Percentiles rank a stretch among this genome's conserved stretches.
Evolutionary conservation across 2,329 filamentous ascomycete species (phyloP).

Genomic region (Cadophora sp.): DNA sequence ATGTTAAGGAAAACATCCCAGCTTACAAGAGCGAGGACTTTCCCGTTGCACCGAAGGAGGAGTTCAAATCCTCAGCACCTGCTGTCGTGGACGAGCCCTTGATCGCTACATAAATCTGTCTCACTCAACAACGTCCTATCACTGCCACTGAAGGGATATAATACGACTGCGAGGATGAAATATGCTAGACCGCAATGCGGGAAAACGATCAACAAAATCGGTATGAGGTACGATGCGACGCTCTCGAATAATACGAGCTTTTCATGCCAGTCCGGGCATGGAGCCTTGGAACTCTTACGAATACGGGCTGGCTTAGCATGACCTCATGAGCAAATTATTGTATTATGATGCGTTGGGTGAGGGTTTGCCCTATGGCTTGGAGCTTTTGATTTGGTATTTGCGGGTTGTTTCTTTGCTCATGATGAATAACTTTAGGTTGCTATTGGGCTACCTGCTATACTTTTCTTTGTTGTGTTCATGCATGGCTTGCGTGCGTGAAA

Average conservation of each 20-base stretch:
- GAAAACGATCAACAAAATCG: slow-evolving; percentile 27
- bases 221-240: slow-evolving; percentile 33
- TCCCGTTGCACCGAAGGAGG: slow-evolving; percentile 42
- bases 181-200: slow-evolving; percentile 15
- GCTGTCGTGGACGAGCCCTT: slow-evolving; percentile 37
- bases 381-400: slow-evolving; percentile 24
- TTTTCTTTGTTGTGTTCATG: slow-evolving; percentile 18
- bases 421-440: slow-evolving; percentile 18
- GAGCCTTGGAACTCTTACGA: slow-evolving; percentile 21
- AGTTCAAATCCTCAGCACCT: slow-evolving; percentile 39
- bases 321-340: slow-evolving; percentile 34
- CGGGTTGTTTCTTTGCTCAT: slow-evolving; percentile 16
- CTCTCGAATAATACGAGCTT: slow-evolving; percentile 12
- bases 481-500: slow-evolving; percentile 35
- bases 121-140: not conserved
- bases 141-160: slow-evolving; percentile 15
- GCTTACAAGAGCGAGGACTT: slow-evolving; percentile 42
- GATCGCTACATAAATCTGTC: slow-evolving; percentile 36
- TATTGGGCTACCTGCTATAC: slow-evolving; percentile 12
- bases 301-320: slow-evolving; percentile 33
- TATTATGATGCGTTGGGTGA: slow-evolving; percentile 35
- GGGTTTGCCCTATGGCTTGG: slow-evolving; percentile 25
- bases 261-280: slow-evolving; percentile 1
- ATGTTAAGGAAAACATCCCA: slow-evolving; percentile 30
- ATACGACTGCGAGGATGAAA: slow-evolving; percentile 15